Base-by-base conservation (phyloP, 495 filamentous ascomycete species). In the Trichoderma orchidacearum region DNA sequence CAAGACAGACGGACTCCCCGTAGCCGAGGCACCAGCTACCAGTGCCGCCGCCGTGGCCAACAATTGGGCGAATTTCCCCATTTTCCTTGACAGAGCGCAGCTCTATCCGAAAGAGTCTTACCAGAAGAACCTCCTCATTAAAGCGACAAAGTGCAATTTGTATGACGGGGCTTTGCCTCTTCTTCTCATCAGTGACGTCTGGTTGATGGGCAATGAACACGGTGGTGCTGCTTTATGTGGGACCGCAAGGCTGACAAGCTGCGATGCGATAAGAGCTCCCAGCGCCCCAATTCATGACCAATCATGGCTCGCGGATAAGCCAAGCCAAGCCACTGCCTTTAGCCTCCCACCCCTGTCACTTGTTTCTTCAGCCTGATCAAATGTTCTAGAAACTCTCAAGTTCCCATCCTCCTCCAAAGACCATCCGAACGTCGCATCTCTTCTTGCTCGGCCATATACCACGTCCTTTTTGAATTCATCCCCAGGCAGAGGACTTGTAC, bases 1-100 rank as follows among this genome's bases (percentile, higher is more conserved):
- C 34, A 80, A 66, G 45, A 79, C 68, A 30, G 66, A 65, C 54
- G 76, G 0, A 59, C 38, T 57, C 28, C 32, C 56, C 3, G 57
- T 34, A 5, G 58, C 34, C 6, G 36, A 30, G 2, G 38, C 29
- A 27, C 29, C 28, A 27, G 17, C 29, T 1, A 21, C 45, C 41
- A 36, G 30, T 18, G 23, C 29, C 17, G 45, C 41, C 56, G 28
- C 27, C 11, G 41, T 25, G 18, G 45, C 41, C 45, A 32, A 5
- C 30, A 52, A 30, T 34, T 52, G 56, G 45, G 23, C 18, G 30
- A 57, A 23, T 32, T 23, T 52, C 12, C 45, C 48, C 56, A 57
- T 57, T 6, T 27, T 48, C 6, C 9, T 48, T 27, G 8, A 12
- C 21, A 25, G 41, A 48, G 41, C 41, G 23, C 41, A 27, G 41